Conservation (phyloP, 139 green algal genomes). For the Closterium sp. region DNA sequence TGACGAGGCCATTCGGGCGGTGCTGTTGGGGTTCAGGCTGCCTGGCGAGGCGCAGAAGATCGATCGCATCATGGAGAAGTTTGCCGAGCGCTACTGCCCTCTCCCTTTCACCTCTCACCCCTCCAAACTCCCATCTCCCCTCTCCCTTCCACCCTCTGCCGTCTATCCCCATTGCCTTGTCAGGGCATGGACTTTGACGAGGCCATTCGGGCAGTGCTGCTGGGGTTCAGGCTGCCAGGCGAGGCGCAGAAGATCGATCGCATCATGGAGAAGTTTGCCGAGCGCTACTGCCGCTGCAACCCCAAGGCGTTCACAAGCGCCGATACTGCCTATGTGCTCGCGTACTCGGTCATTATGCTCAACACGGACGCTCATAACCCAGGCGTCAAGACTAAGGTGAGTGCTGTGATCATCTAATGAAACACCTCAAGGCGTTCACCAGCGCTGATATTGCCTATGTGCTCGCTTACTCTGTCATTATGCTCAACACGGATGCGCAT, state of each 20-base stretch:
- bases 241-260: slow-evolving; percentile 99
- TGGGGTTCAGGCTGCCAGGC: slow-evolving; percentile 76
- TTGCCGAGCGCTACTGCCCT: slow-evolving; percentile 84
- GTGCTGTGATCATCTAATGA: too few relatives aligned
- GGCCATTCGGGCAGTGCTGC: slow-evolving; percentile 75
- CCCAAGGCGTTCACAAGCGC: slow-evolving; percentile 84
- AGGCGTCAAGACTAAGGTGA: slow-evolving; percentile 68
- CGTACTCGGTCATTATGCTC: slow-evolving; percentile 99
- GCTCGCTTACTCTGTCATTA: slow-evolving; percentile 97
- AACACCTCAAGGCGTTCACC: slow-evolving; percentile 86
- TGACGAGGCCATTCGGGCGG: slow-evolving; percentile 83
- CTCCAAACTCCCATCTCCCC: too few relatives aligned
- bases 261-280: slow-evolving; percentile 99
- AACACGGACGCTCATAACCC: slow-evolving; percentile 99
- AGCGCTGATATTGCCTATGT: slow-evolving; percentile 96
- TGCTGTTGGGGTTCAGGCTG: slow-evolving; percentile 65
- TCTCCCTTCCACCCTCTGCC: not conserved
- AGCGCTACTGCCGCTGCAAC: slow-evolving; percentile 91
- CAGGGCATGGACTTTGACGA: slow-evolving; percentile 80
- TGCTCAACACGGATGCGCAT: slow-evolving; percentile 93
- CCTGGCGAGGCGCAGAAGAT: slow-evolving; percentile 99
- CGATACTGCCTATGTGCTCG: slow-evolving; percentile 97
- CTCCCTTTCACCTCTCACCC: too few relatives aligned
- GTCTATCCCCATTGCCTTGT: not conserved
- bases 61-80: slow-evolving; percentile 99